phyloP scores from a whole-genome alignment of 768 basidiomycete species.

The Lenzites betulinus region DNA sequence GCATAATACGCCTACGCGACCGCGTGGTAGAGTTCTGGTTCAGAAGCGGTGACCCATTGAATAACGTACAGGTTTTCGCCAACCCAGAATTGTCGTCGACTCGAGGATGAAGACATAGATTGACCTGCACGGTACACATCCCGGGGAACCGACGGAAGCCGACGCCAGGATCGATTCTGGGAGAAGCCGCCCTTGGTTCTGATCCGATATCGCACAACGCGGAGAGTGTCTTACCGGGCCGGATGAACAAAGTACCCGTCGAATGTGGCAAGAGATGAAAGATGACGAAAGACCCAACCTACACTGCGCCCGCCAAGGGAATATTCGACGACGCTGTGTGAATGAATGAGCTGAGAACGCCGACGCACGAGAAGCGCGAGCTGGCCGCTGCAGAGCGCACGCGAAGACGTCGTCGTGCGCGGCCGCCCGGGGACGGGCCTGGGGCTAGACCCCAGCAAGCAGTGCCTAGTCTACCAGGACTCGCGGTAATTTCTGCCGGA shows the following conservation, averaged over 20 bases:
- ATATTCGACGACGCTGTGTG: neutral
- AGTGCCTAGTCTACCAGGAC: neutral
- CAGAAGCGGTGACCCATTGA: no score
- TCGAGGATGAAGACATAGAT: neutral
- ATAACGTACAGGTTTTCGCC: no score
- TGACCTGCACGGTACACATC: neutral
- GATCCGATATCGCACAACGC: neutral
- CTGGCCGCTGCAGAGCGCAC: neutral
- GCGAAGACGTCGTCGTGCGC: neutral
- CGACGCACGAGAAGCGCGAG: neutral
- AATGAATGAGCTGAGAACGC: conserved; percentile 16
- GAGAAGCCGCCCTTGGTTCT: neutral
- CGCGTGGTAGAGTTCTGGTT: no score
- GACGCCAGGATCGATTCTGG: neutral
- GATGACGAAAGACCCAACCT: neutral
- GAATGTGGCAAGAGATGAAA: conserved; percentile 7
- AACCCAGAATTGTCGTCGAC: neutral
- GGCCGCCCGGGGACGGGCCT: neutral
- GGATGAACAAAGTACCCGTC: conserved; percentile 16
- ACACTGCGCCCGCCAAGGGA: neutral
- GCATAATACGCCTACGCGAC: no score
- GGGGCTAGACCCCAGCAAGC: neutral
- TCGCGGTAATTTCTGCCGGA: conserved; percentile 7
- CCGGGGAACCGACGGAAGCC: neutral
- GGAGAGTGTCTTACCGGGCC: conserved; percentile 7